These are phyloP conservation scores for Clausena lansium DNA, from an alignment of 345 rosid genomes.

Conservation along the genomic window DNA sequence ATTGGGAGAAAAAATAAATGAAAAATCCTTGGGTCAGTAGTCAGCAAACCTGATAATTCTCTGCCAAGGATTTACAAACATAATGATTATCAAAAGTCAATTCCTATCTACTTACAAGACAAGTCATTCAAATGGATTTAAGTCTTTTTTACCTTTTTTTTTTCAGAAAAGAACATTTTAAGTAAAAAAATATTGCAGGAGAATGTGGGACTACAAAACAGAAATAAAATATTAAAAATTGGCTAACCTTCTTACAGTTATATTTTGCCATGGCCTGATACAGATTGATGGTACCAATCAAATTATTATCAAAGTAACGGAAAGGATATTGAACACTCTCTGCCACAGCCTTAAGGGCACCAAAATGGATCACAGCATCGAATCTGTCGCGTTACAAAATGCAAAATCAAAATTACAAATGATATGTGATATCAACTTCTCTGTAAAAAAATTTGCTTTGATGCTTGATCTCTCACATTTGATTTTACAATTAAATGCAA, in stretches of 20 bases:
- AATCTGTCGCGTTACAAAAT: slow-evolving; percentile 41
- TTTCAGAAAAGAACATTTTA: too few species aligned
- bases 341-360: slow-evolving; percentile 91
- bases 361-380: slow-evolving; percentile 96
- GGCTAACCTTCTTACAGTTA: slow-evolving; percentile 60
- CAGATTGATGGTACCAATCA: slow-evolving; percentile 73
- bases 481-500: neutral
- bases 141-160: too few species aligned
- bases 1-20: neutral
- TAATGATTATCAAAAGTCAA: neutral
- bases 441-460: neutral
- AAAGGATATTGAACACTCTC: slow-evolving; percentile 82
- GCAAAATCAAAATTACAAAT: neutral
- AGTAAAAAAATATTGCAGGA: neutral
- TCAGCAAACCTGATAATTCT: neutral
- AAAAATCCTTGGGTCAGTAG: neutral
- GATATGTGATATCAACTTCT: neutral
- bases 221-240: neutral
- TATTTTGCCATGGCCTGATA: slow-evolving; percentile 72
- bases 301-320: slow-evolving; percentile 76
- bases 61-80: neutral
- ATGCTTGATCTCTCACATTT: neutral
- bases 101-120: neutral
- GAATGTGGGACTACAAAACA: too few species aligned
- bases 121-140: neutral